Evolutionary conservation across 2,329 filamentous ascomycete genomes (phyloP).

Genomic region (Aspergillus ochraceus): DNA sequence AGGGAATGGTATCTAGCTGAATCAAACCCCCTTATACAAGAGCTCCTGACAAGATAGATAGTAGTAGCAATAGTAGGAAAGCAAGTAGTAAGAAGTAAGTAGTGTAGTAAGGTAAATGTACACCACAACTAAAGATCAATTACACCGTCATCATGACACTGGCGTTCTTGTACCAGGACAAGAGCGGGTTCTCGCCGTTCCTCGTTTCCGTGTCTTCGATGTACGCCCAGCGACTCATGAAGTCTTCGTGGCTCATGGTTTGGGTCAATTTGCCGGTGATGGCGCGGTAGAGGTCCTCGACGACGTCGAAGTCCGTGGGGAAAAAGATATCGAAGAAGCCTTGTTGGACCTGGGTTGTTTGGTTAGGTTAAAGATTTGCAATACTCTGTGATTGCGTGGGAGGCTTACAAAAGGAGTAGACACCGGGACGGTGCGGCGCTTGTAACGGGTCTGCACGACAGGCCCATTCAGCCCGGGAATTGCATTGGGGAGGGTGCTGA

Average conservation of each 20-base stretch:
- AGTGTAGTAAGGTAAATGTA: background rate
- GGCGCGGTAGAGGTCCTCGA: slow-evolving; percentile 88
- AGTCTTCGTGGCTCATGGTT: slow-evolving; percentile 84
- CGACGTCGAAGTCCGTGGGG: slow-evolving; percentile 88
- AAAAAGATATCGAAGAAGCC: slow-evolving; percentile 99
- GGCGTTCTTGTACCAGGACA: slow-evolving; percentile 94
- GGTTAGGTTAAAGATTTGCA: background rate
- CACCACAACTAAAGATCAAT: background rate
- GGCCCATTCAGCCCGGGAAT: slow-evolving; percentile 85
- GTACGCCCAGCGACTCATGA: slow-evolving; percentile 85
- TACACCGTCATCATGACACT: slow-evolving; percentile 85
- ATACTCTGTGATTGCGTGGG: too few species aligned
- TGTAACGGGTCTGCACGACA: slow-evolving; percentile 92
- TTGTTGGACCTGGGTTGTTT: slow-evolving; percentile 75
- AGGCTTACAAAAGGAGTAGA: slow-evolving; percentile 78
- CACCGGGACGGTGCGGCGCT: slow-evolving; percentile 83
- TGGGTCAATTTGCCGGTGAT: slow-evolving; percentile 89
- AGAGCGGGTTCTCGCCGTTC: slow-evolving; percentile 88
- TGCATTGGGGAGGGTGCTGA: slow-evolving; percentile 80
- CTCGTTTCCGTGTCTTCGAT: slow-evolving; percentile 84
- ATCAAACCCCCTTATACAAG: too few species aligned
- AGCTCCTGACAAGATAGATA: too few species aligned
- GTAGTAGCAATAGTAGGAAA: too few species aligned
- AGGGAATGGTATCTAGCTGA: too few species aligned
- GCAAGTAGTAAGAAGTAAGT: too few species aligned